Evolutionary conservation across 306 rosid species (phyloP).

Genomic region (Hylodesmum podocarpum): DNA sequence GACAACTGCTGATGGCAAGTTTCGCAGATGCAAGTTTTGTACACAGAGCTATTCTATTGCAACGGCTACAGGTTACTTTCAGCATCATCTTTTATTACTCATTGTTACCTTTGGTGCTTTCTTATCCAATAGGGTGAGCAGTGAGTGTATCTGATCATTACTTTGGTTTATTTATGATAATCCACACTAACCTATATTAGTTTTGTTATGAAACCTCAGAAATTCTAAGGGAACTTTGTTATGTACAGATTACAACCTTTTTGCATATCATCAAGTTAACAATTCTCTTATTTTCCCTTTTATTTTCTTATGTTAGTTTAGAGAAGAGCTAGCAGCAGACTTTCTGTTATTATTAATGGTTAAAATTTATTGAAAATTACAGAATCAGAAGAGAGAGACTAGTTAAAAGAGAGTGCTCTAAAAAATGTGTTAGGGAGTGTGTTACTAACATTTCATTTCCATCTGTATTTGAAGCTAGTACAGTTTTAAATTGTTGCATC

Average conservation of each 20-base stretch:
- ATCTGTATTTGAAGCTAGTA: not conserved
- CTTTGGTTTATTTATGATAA: not conserved
- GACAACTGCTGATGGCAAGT: constrained; percentile 85
- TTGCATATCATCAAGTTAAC: not conserved
- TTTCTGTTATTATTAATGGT: no score
- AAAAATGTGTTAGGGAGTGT: no score
- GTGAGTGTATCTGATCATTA: not conserved
- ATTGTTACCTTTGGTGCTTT: not conserved
- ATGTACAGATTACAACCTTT: constrained; percentile 14
- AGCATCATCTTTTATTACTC: not conserved
- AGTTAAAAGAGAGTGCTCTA: no score
- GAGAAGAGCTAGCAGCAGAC: no score
- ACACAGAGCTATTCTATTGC: constrained; percentile 95
- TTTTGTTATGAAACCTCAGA: not conserved
- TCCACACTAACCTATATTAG: not conserved
- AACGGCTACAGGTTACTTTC: constrained; percentile 82
- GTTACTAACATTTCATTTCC: no score
- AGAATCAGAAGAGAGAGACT: no score
- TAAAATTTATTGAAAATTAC: no score
- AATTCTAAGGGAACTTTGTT: not conserved
- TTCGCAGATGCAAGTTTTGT: constrained; percentile 91
- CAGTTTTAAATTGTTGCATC: not conserved
- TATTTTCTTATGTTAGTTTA: not conserved
- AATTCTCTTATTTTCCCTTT: not conserved
- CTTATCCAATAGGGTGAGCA: not conserved